Base-by-base conservation (phyloP, 164 flowering plant species). In the Taxillus chinensis region DNA sequence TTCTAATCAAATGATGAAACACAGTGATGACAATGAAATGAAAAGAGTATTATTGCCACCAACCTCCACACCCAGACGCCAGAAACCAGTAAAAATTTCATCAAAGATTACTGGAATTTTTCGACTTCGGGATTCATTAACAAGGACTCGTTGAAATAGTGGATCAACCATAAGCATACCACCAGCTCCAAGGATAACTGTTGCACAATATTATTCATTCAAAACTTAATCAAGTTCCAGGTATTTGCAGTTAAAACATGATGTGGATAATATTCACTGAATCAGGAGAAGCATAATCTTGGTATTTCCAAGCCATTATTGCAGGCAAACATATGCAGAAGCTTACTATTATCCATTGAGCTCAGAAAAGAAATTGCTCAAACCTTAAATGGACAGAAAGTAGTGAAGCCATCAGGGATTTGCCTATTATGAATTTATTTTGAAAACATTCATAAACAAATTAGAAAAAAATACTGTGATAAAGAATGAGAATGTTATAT, bases 131-230 rank as follows among this genome's bases (percentile, higher is more conserved):
- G 97, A 93, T 69, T 86, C 92, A 45, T 68, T 84, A 42, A 93
- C 95, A 74, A 93, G 90, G 16, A 82, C 66, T 6, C 95, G 74
- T 60, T 93, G 99, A 63, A 89, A 93, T 54, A 93, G 90, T 56
- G 99, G 99, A 86, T 93, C 99, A 67, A 93, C 73, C 89, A 93
- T 83, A 63, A 72, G 90, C 99, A 93, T 93, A 57, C 99, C 99
- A 55, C 99, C 99, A 70, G 99, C 77, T 66, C 68, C 99, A 27
- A 83, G 97, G 68, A 93, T 74, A 70, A 90, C 99, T 93, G 74
- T 66, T 74, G 57, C 57, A 48, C 39, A 27, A 52, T 39, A 39
- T 2, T 39, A 67, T 61, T 41, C 15, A 57, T 57, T 17, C 62
- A 61, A 45, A 8, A 13, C 41, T 70, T 37, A 39, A 15, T 48